Percentiles rank a stretch among this genome's conserved stretches.
Conservation (phyloP, 768 basidiomycete species). For the Termitomyces bulborhizus region DNA sequence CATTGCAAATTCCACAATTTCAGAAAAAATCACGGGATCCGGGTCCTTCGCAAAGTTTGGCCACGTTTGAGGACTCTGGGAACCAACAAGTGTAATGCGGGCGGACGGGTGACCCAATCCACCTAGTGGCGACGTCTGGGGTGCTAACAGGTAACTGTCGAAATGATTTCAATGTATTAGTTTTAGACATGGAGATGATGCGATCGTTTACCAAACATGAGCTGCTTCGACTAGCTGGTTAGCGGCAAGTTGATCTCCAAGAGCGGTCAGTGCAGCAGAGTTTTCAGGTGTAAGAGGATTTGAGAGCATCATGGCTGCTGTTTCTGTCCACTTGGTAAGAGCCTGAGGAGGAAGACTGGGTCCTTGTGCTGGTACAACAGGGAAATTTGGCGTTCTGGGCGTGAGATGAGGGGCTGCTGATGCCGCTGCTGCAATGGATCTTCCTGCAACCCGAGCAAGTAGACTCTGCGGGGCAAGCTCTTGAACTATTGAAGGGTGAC, state of each 20-base stretch:
- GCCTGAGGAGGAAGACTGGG: constrained; percentile 54
- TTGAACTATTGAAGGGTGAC: constrained; percentile 46
- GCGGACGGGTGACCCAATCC: constrained; percentile 62
- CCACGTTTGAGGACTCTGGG: constrained; percentile 44
- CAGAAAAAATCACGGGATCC: constrained; percentile 80
- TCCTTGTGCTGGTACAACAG: constrained; percentile 32
- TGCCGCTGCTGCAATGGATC: constrained; percentile 34
- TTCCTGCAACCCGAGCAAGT: constrained; percentile 34
- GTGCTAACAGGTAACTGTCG: constrained; percentile 77
- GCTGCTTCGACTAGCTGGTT: constrained; percentile 80
- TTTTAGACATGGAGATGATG: background rate
- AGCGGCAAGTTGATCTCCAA: constrained; percentile 76
- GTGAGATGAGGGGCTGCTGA: constrained; percentile 24
- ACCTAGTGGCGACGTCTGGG: constrained; percentile 69
- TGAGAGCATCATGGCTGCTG: constrained; percentile 74
- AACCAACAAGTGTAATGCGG: constrained; percentile 71
- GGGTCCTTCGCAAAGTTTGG: constrained; percentile 55
- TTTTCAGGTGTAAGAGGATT: constrained; percentile 64
- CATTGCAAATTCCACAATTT: constrained; percentile 87
- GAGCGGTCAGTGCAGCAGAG: constrained; percentile 68
- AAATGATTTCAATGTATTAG: constrained; percentile 1
- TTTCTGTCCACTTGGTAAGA: constrained; percentile 79
- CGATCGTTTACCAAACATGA: constrained; percentile 73
- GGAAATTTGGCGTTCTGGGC: constrained; percentile 46
- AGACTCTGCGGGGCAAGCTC: constrained; percentile 60